Conservation (phyloP, 2,329 filamentous ascomycete genomes). For the Colletotrichum spaethianum region DNA sequence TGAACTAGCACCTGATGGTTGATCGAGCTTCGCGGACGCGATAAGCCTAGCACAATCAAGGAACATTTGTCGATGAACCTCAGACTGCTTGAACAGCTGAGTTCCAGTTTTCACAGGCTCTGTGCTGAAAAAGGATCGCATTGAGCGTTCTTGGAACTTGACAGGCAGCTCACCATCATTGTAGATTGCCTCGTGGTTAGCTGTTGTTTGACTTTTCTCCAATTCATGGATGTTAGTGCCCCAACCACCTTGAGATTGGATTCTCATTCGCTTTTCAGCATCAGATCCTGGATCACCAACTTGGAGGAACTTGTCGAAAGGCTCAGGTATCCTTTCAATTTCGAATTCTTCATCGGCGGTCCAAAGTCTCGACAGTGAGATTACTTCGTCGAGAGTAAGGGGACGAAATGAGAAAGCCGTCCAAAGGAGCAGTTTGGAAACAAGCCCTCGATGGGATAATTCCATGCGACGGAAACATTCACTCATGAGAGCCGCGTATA, state of each 20-base stretch:
- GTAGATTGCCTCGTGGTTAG: constrained; percentile 41
- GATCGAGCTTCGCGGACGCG: constrained; percentile 5
- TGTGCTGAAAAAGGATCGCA: constrained; percentile 48
- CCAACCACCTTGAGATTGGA: constrained; percentile 11
- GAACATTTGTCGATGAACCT: constrained; percentile 46
- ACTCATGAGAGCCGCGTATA: constrained; percentile 47
- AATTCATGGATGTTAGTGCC: constrained; percentile 42
- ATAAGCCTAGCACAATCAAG: constrained; percentile 41
- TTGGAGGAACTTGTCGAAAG: constrained; percentile 46
- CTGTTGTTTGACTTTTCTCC: constrained; percentile 22
- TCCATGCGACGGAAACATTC: constrained; percentile 47
- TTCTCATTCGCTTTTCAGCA: constrained; percentile 37
- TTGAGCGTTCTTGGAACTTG: constrained; percentile 49
- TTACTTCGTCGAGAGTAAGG: constrained; percentile 45
- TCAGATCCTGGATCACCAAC: constrained; percentile 47
- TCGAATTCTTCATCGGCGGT: constrained; percentile 43
- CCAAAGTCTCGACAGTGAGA: constrained; percentile 43
- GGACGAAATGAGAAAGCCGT: constrained; percentile 45
- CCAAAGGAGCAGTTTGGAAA: constrained; percentile 47
- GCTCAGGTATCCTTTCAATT: constrained; percentile 47
- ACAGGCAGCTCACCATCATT: constrained; percentile 47
- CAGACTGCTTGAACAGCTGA: constrained; percentile 42
- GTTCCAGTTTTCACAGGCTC: constrained; percentile 16
- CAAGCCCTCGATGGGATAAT: constrained; percentile 36
- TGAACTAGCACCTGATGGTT: neutral